Percentiles rank a stretch among this genome's conserved stretches.
Evolutionary conservation across 1,284 basidiomycete genomes (phyloP).

Genomic region (Psilocybe mexicana): DNA sequence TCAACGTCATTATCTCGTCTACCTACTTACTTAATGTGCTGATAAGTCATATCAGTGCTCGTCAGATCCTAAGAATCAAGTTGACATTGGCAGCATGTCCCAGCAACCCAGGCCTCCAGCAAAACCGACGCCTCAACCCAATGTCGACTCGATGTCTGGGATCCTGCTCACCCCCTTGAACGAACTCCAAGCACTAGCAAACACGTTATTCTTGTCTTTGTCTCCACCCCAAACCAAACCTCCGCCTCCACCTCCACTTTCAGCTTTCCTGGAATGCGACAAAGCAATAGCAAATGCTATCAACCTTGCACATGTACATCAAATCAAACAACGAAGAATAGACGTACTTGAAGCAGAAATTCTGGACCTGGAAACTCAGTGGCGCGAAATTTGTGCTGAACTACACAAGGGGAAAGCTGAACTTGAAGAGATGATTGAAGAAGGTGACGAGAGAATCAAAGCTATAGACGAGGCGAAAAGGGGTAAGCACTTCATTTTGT

Average conservation of each 20-base stretch:
- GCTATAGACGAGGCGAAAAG: slow-evolving; percentile 70
- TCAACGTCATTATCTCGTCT: too few relatives aligned
- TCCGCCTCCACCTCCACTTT: slow-evolving; percentile 59
- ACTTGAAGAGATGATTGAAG: slow-evolving; percentile 65
- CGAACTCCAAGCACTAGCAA: slow-evolving; percentile 63
- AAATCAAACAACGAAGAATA: slow-evolving; percentile 71
- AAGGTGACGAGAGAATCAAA: slow-evolving; percentile 69
- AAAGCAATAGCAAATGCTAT: slow-evolving; percentile 61
- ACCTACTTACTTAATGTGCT: too few relatives aligned
- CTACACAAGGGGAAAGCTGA: slow-evolving; percentile 66
- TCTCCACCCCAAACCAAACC: slow-evolving; percentile 64
- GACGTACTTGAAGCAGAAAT: slow-evolving; percentile 70
- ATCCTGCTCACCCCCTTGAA: slow-evolving; percentile 65
- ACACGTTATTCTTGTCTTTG: slow-evolving; percentile 69
- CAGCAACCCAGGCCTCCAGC: slow-evolving; percentile 1
- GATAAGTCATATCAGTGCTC: background rate
- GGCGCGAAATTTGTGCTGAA: slow-evolving; percentile 64
- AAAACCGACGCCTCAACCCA: slow-evolving; percentile 5
- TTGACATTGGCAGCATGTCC: background rate
- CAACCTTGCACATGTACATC: slow-evolving; percentile 67
- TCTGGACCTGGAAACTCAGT: slow-evolving; percentile 59
- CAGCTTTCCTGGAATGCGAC: slow-evolving; percentile 63
- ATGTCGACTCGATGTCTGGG: slow-evolving; percentile 48
- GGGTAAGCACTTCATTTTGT: slow-evolving; percentile 42
- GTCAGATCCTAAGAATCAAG: background rate